Base-by-base conservation (phyloP, 1,284 basidiomycete genomes). In the Rhodotorula sp. region DNA sequence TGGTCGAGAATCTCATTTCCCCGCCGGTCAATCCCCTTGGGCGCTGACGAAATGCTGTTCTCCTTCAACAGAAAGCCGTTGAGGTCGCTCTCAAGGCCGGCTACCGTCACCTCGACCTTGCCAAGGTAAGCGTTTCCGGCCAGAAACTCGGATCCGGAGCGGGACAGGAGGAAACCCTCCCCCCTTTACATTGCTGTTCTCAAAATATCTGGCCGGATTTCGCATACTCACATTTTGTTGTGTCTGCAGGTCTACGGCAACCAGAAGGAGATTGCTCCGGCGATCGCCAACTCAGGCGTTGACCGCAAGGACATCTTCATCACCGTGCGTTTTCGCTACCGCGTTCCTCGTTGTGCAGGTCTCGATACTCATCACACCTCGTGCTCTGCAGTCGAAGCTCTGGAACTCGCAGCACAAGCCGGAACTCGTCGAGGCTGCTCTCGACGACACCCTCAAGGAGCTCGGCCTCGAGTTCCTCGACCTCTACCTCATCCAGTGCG, bases 61-160 rank as follows among this genome's bases (percentile, higher is more conserved):
- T n/a, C 21, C 23, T 54, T 10, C 10, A 2, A 5, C 50, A 67
- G 49, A 50, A 60, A 1, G 75, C 75, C 16, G 69, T 75, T 18
- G 50, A 60, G 3, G 62, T 45, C n/a, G 73, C 74, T 8, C 28
- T 76, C 65, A 74, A 74, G 64, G 74, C 72, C 31, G 74, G 75
- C 16, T 74, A 74, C 66, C 84, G 87, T 71, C 90, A 92, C 80
- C 88, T 93, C 64, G 90, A 92, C 78, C 88, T 85, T 50, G 90
- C 89, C 50, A 88, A 87, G 85, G 84, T 85, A 90, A 68, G 54
- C 31, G 31, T n/a, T 14, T 43, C n/a, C 31, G 10, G 38, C 38
- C 38, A 43, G 38, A 14, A 43, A 10, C 38, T 43, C 10, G 10
- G 38, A 1, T 43, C 38, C 10, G 38, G 38, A 14, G 54, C 10